Evolutionary conservation across 495 filamentous ascomycete species (phyloP), one percentile per base, ranked within the genome.

Genomic region (Penicillium mononematosum): DNA sequence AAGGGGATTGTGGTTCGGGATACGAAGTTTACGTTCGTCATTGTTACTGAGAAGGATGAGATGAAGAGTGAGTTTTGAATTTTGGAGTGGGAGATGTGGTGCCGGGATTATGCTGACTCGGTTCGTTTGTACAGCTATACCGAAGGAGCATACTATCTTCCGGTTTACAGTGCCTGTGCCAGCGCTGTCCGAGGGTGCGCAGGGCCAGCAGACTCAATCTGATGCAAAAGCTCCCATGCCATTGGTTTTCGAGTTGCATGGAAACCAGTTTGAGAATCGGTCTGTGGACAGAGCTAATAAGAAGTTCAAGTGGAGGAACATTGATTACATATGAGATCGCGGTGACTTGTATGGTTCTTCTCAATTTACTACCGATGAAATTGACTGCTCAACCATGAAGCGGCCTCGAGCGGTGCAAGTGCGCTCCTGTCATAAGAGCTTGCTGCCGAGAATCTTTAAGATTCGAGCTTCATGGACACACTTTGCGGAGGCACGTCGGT

Each of bases 111-210:
- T 25, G 44, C 50, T 58, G 31, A 56, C 34, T 22, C 2, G 31
- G 32, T 29, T 27, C 4, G 27, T 19, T 29, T 43, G n/a, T 51
- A 44, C 58, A 86, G 81, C 82, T 19, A 78, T 97, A 55, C 92
- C 94, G 3, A 98, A 98, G 68, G 92, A 93, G 65, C 85, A 91
- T 41, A 90, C 91, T 0, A 74, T 95, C 11, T 97, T 98, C 68
- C 82, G 88, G 17, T 84, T 98, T 63, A 78, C 79, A 50, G 77
- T 98, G 14, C 84, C 88, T 5, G 60, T 81, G n/a, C 36, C 74
- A 17, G 45, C 17, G 39, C 51, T 46, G 38, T 38, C 56, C 4
- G 57, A 47, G 17, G 59, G 65, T 12, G 47, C 55, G 24, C 44
- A 43, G 14, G 55, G 60, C 24, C 55, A 62, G 27, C 24, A 54